These are phyloP conservation scores for Amaranthus hypochondriacus DNA, from an alignment of 148 eudicot genomes.

Conservation along the genomic window DNA sequence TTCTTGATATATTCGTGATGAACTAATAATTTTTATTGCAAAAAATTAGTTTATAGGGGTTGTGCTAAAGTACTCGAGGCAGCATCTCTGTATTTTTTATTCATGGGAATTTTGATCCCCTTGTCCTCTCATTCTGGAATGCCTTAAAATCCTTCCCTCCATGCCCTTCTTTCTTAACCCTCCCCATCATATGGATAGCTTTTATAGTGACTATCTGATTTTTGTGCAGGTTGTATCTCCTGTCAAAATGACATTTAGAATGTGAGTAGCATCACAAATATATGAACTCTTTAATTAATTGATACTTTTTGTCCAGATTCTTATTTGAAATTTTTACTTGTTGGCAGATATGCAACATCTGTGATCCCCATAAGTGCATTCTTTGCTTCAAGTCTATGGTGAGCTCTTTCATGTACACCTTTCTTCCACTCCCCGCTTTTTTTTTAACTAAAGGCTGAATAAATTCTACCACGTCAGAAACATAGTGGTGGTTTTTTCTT, in stretches of 20 bases:
- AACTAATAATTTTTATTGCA: not conserved
- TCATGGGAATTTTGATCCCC: not conserved
- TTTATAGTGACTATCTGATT: slow-evolving; percentile 9
- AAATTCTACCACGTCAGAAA: not conserved
- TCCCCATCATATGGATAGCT: not conserved
- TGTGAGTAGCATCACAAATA: slow-evolving; percentile 46
- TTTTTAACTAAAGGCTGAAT: not conserved
- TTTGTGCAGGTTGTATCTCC: slow-evolving; percentile 82
- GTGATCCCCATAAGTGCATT: slow-evolving; percentile 87
- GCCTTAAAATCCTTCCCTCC: no score
- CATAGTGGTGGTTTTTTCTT: not conserved
- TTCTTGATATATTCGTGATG: not conserved
- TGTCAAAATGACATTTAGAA: slow-evolving; percentile 90
- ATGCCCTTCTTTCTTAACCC: not conserved
- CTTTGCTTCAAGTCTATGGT: slow-evolving; percentile 95
- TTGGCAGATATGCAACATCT: slow-evolving; percentile 66
- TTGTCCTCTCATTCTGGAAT: no score
- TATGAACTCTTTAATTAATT: not conserved
- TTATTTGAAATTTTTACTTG: slow-evolving; percentile 17
- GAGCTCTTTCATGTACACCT: slow-evolving; percentile 19
- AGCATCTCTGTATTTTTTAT: not conserved
- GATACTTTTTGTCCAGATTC: not conserved
- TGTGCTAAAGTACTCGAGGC: not conserved
- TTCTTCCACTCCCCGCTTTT: not conserved
- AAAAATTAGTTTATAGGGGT: not conserved